Evolutionary conservation across 1,284 basidiomycete genomes (phyloP).

Genomic region (Apiotrichum veenhuisii): DNA sequence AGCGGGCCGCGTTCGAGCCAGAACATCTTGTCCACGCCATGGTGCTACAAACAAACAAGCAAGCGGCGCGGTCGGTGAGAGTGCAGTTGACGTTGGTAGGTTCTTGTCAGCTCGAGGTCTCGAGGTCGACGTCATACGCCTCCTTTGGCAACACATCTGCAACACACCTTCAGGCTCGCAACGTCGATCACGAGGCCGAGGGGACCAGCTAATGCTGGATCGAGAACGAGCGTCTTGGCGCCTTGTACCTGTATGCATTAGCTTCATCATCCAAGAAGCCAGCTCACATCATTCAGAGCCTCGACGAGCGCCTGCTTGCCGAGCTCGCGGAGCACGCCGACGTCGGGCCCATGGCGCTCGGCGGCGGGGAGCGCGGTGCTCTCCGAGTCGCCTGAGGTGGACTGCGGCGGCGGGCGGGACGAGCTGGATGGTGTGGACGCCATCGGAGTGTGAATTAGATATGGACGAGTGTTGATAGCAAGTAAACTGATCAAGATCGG

Average conservation of each 20-base stretch:
- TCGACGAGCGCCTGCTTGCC: conserved; percentile 72
- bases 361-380: conserved; percentile 21
- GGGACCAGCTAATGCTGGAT: conserved; percentile 81
- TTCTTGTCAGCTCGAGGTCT: background rate
- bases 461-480: too few species aligned
- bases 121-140: background rate
- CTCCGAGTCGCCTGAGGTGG: conserved; percentile 46
- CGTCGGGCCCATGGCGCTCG: conserved; percentile 55
- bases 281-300: conserved; percentile 72
- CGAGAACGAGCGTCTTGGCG: conserved; percentile 91
- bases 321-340: conserved; percentile 68
- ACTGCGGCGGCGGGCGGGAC: conserved; percentile 35
- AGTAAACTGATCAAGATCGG: too few species aligned
- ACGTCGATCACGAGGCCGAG: conserved; percentile 91
- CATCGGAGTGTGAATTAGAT: background rate
- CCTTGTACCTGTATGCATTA: conserved; percentile 80
- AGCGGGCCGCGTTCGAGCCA: conserved; percentile 91
- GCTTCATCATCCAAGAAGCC: background rate
- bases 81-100: background rate
- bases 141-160: too few species aligned
- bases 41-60: too few species aligned
- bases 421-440: conserved; percentile 16
- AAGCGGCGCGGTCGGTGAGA: too few species aligned
- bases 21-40: conserved; percentile 99
- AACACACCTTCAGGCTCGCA: conserved; percentile 73